Base-by-base conservation (phyloP, 2,329 filamentous ascomycete genomes). In the Xylaria sp. region DNA sequence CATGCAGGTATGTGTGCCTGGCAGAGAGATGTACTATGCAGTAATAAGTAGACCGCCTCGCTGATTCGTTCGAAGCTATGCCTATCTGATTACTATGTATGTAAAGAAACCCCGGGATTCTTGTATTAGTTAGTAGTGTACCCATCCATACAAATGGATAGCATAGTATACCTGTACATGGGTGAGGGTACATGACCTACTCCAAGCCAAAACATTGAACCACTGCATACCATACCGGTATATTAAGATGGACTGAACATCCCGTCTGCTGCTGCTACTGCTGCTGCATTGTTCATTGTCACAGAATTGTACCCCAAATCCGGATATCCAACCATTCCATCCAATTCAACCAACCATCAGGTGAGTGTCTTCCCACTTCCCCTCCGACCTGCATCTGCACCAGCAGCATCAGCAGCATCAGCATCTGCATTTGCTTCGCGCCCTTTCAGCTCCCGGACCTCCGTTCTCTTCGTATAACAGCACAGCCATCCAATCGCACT, bases 391-490 rank as follows among this genome's bases (percentile, higher is more conserved):
- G 68, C 65, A 48, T 66, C 53, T 46, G 46, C 48, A 30, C 15
- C 34, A 39, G 34, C 34, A 15, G 13, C 34, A 34, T 6, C 32
- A 34, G 7, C 32, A 39, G 34, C 34, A 13, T 13, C 34, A 39
- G 8, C 50, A 18, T 30, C 50, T 53, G 18, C 50, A 34, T 53
- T 23, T 50, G 46, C 25, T 18, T 28, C 46, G 12, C 23, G 36
- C 34, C 53, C 34, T 20, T 58, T 55, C 63, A 66, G 60, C 63
- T 58, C 36, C 69, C 69, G 69, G 69, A 71, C 63, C 48, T 69
- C 69, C 68, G 64, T 32, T 32, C 25, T 60, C 39, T 45, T 60
- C 61, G 62, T 64, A 66, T 56, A 43, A 66, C 59, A 50, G n/a
- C 43, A 36, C 52, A 32, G 15, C 34, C 48, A 60, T 28, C 36